A percentile compares a stretch with the other conserved stretches of the same genome.
phyloP scores from a whole-genome alignment of 1,139 yeast genomes.

The Pichia sp. region DNA sequence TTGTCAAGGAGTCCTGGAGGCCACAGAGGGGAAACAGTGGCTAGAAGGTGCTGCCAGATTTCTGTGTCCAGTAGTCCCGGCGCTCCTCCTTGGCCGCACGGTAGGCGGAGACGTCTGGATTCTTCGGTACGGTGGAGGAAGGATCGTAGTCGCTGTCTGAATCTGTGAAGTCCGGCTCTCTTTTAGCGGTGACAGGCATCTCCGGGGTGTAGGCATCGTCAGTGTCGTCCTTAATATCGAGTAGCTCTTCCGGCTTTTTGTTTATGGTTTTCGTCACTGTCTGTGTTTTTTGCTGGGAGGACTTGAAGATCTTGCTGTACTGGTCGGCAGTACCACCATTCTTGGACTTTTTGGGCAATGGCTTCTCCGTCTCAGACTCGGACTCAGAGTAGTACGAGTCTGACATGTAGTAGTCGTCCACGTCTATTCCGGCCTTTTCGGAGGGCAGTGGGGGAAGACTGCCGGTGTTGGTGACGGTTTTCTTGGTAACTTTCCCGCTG shows the following conservation, averaged over 20 bases:
- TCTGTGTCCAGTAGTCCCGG: conserved; percentile 44
- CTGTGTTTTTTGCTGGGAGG: conserved; percentile 6
- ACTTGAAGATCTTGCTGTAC: neutral
- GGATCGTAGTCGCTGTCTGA: conserved; percentile 29
- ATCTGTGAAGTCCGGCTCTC: conserved; percentile 11
- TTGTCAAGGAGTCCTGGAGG: too few species aligned
- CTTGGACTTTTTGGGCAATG: conserved; percentile 11
- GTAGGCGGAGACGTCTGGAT: neutral
- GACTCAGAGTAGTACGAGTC: conserved; percentile 26
- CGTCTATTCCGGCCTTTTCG: conserved; percentile 23
- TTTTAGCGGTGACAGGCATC: neutral
- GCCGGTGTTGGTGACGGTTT: conserved; percentile 10
- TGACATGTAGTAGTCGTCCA: conserved; percentile 24
- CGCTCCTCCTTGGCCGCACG: conserved; percentile 29
- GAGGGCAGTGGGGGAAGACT: conserved; percentile 32
- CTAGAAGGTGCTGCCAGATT: conserved; percentile 29
- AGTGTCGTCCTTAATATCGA: conserved; percentile 14
- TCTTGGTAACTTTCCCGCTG: neutral
- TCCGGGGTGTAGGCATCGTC: conserved; percentile 9
- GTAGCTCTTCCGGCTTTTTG: conserved; percentile 12
- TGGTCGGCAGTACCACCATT: neutral
- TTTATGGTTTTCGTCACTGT: neutral
- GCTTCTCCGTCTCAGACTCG: conserved; percentile 24
- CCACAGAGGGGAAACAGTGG: neutral
- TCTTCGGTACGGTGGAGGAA: conserved; percentile 1